Base-by-base conservation (phyloP, 129 eudicot species). In the Pulicaria dysenterica region DNA sequence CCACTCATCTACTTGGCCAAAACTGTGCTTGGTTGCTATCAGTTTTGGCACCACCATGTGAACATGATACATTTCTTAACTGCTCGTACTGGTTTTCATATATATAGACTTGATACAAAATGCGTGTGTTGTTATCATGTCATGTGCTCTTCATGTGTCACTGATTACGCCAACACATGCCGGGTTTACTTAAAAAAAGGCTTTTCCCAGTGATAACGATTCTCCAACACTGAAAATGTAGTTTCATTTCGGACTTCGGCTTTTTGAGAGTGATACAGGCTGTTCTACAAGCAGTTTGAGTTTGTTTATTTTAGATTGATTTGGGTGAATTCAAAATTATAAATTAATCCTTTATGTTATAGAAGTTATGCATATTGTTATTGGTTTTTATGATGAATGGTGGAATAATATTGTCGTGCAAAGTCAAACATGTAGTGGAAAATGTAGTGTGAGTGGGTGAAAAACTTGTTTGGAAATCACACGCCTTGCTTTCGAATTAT, bases 381-480 rank as follows among this genome's bases (percentile, higher is more conserved):
- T 50, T 73, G 48, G 39, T 41, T 62, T 74, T 46, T 64, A 73
- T 63, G 11, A 51, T 49, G 6, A 41, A 38, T 50, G 63, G 54
- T 40, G 54, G 19, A 50, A 74, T 74, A 42, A 64, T 74, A 51
- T n/a, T 74, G 72, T 64, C 65, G 55, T 31, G 15, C 3, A 62
- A 64, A 74, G 53, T 44, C 39, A 15, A 57, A 55, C 65, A 64
- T 64, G 72, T 53, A 42, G 53, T 64, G 64, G 51, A 51, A 24
- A 51, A 43, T 51, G 64, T 41, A 51, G 40, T 37, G 65, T 3
- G 24, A 64, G 79, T 74, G 64, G 62, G 64, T 74, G 72, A 64
- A 74, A 63, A 74, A 66, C 64, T 39, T 63, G 79, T 64, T 50
- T 64, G 63, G 78, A 63, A 61, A 62, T 56, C 64, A 42, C 79